Percentiles rank a stretch among this genome's conserved stretches.
Evolutionary conservation across 2,329 filamentous ascomycete genomes (phyloP).

Genomic region (Botrytis cinerea): DNA sequence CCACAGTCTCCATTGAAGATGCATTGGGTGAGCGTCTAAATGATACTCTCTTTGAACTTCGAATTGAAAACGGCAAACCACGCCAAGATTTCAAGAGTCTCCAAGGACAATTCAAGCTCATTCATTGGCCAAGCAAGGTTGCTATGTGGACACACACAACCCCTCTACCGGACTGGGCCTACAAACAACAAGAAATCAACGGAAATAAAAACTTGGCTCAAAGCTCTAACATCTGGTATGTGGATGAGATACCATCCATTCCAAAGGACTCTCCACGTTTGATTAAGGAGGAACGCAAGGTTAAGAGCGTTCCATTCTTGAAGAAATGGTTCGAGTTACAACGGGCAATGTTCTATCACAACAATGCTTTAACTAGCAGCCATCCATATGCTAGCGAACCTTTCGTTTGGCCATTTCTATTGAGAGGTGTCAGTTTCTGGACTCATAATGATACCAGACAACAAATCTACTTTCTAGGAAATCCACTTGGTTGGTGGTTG

Average conservation of each 20-base stretch:
- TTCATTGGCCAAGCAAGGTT: constrained; percentile 92
- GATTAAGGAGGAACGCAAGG: constrained; percentile 71
- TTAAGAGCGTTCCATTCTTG: constrained; percentile 85
- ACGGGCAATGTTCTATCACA: constrained; percentile 98
- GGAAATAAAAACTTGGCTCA: constrained; percentile 94
- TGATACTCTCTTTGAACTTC: constrained; percentile 91
- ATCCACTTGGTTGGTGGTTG: constrained; percentile 97
- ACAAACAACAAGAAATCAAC: constrained; percentile 98
- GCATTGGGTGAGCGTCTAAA: constrained; percentile 74
- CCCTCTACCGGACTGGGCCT: constrained; percentile 95
- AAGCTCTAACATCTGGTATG: constrained; percentile 91
- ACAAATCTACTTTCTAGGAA: constrained; percentile 98
- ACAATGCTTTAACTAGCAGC: constrained; percentile 94
- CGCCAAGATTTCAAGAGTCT: constrained; percentile 86
- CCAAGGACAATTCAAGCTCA: constrained; percentile 90
- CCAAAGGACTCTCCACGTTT: constrained; percentile 69
- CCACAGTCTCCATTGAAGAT: constrained; percentile 72
- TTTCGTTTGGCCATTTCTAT: constrained; percentile 96
- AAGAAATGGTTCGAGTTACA: constrained; percentile 96
- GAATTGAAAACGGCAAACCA: constrained; percentile 81
- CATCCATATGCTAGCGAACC: constrained; percentile 95
- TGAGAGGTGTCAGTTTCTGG: constrained; percentile 98
- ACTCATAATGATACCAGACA: constrained; percentile 91
- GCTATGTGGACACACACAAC: constrained; percentile 99
- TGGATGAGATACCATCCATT: constrained; percentile 86